These are phyloP conservation scores for Lichtheimia corymbifera DNA, from an alignment of 371 early-diverging fungal species.

Conservation along the genomic window DNA sequence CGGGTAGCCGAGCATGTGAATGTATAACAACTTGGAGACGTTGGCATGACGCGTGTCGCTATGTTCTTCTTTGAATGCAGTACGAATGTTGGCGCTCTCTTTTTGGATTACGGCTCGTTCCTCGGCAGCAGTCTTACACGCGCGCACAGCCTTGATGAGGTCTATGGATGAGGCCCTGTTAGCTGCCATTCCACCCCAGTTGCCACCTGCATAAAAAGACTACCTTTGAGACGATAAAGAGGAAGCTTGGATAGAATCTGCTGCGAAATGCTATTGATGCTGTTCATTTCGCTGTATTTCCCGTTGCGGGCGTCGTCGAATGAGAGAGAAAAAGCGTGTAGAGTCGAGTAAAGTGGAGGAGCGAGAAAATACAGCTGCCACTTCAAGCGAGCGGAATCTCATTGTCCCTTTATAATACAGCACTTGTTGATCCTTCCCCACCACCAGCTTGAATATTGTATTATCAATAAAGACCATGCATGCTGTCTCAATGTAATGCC, in stretches of 20 bases:
- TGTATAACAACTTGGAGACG: constrained; percentile 94
- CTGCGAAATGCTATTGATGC: constrained; percentile 55
- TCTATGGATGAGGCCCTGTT: constrained; percentile 47
- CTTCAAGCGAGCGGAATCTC: too few relatives aligned
- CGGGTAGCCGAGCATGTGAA: constrained; percentile 97
- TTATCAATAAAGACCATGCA: too few relatives aligned
- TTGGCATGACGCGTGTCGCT: constrained; percentile 84
- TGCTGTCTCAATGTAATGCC: too few relatives aligned
- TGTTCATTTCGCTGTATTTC: constrained; percentile 31
- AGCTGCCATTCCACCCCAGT: not conserved
- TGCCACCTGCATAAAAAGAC: not conserved
- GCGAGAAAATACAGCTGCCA: too few relatives aligned
- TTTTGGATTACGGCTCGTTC: constrained; percentile 96
- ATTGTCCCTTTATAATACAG: too few relatives aligned
- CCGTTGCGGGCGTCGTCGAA: too few relatives aligned
- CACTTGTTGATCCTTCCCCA: too few relatives aligned
- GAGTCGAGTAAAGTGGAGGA: too few relatives aligned
- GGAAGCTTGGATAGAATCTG: constrained; percentile 55
- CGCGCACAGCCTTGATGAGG: constrained; percentile 93
- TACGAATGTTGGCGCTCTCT: constrained; percentile 95
- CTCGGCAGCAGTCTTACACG: constrained; percentile 98
- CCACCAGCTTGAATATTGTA: too few relatives aligned
- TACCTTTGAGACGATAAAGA: constrained; percentile 52
- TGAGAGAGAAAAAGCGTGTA: too few relatives aligned
- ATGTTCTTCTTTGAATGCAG: constrained; percentile 91